phyloP scores from a whole-genome alignment of 768 basidiomycete species.

The Russula ochroleuca region DNA sequence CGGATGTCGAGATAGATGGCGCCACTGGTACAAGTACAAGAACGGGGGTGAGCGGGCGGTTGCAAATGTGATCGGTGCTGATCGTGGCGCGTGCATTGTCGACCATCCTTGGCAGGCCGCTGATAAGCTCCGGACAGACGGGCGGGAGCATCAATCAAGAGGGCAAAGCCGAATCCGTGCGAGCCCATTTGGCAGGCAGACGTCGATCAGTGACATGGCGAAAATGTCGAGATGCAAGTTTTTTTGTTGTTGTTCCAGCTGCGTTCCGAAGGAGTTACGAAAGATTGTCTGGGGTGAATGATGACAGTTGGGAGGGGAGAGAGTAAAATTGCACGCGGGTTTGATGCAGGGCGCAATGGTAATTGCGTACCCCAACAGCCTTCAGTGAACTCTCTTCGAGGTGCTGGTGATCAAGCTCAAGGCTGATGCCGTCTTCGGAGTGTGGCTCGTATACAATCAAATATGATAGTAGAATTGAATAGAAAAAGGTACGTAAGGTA shows the following conservation, averaged over 20 bases:
- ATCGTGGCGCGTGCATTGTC: conserved; percentile 16
- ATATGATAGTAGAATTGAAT: not conserved
- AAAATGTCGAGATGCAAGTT: not conserved
- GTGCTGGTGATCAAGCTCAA: not conserved
- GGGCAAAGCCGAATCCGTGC: not conserved
- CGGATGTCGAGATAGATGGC: conserved; percentile 4
- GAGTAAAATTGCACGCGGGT: conserved; percentile 21
- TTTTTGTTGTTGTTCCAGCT: not conserved
- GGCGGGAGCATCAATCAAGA: not conserved
- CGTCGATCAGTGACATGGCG: not conserved
- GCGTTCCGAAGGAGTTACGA: not conserved
- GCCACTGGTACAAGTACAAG: not conserved
- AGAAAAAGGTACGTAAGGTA: conserved; percentile 17
- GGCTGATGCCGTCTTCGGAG: conserved; percentile 10
- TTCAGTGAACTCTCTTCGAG: not conserved
- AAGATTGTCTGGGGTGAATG: not conserved
- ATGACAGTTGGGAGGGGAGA: not conserved
- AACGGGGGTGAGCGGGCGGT: not conserved
- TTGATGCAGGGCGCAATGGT: conserved; percentile 19
- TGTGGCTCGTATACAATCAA: conserved; percentile 10
- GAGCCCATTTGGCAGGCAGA: not conserved
- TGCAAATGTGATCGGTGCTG: conserved; percentile 20
- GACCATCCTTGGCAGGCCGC: not conserved
- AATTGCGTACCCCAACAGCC: conserved; percentile 19
- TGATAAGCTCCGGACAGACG: conserved; percentile 1